Conservation (phyloP, 768 basidiomycete genomes). For the Xerocomus brunneocitrinus region DNA sequence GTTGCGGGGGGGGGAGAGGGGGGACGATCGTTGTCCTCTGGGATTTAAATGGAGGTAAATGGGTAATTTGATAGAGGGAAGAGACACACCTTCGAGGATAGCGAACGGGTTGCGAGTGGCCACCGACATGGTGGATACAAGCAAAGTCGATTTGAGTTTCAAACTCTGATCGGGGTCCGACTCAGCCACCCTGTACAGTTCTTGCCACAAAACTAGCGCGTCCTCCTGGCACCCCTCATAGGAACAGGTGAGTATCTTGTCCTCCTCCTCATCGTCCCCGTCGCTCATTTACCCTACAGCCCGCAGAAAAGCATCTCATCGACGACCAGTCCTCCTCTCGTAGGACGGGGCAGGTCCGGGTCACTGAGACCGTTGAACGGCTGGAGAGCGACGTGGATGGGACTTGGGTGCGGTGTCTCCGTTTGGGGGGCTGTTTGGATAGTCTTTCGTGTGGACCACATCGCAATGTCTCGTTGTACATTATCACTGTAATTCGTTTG, state of each 20-base stretch:
- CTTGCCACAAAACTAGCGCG: conserved; percentile 23
- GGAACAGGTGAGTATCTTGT: conserved; percentile 45
- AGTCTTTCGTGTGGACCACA: conserved; percentile 58
- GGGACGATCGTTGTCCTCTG: conserved; percentile 46
- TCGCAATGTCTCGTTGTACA: conserved; percentile 95
- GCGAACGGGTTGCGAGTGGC: conserved; percentile 85
- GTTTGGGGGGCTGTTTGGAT: conserved; percentile 55
- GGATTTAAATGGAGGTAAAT: conserved; percentile 4
- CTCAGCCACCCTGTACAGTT: conserved; percentile 46
- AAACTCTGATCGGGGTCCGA: conserved; percentile 39
- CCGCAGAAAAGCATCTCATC: conserved; percentile 83
- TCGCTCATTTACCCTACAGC: conserved; percentile 35
- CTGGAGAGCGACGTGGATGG: conserved; percentile 72
- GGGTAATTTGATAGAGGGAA: not conserved
- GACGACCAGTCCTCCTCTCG: conserved; percentile 66
- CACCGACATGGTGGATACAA: conserved; percentile 66
- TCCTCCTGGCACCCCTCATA: conserved; percentile 1
- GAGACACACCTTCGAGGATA: conserved; percentile 65
- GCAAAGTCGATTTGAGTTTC: conserved; percentile 4
- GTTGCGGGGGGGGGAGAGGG: conserved; percentile 18
- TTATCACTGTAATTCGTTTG: conserved; percentile 5
- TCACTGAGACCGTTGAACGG: conserved; percentile 84
- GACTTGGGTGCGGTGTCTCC: conserved; percentile 84
- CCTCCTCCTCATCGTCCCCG: not conserved
- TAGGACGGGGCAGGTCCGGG: conserved; percentile 74